Evolutionary conservation across 2,329 filamentous ascomycete genomes (phyloP), one percentile per base, ranked within the genome.

Genomic region (Coniochaeta sp.): DNA sequence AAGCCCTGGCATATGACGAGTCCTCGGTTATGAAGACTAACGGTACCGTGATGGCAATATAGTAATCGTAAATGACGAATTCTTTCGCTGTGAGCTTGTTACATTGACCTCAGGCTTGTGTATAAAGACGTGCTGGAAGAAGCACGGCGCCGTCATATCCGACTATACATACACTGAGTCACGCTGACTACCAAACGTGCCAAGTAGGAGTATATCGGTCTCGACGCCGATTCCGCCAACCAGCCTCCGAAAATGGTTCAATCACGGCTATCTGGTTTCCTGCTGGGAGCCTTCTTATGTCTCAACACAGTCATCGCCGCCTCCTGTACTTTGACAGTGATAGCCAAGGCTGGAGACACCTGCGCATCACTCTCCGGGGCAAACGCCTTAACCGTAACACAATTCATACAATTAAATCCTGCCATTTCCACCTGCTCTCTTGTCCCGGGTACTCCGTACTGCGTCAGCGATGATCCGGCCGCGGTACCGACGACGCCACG

Each of bases 391-490:
- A 44, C 34, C 6, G 38, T 58, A 8, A 24, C 34, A 6, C 56
- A 58, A 22, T 58, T 58, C 24, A 58, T 43, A 17, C 22, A 40
- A 22, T 36, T 58, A 3, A 58, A 58, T 19, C 56, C 56, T 6
- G 24, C 6, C 19, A 31, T 58, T 9, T n/a, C 24, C 11, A 58
- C 34, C 24, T 58, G 56, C 26, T 31, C 38, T 16, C 56, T 58
- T 4, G 1, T n/a, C 7, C 34, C 56, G 19, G 34, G 34, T 3
- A n/a, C 22, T 16, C 31, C 24, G 6, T 58, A 58, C 56, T 58
- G 56, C 56, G 56, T 58, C 56, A 58, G 56, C 38, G 56, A 58
- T 19, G 26, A 58, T 19, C 56, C 56, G 16, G 38, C 34, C n/a
- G 56, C 56, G 12, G 22, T 33, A 28, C 24, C 55, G 9, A 36